These are phyloP conservation scores for Candida broadrunensis DNA, from an alignment of 805 yeast species.

Conservation along the genomic window DNA sequence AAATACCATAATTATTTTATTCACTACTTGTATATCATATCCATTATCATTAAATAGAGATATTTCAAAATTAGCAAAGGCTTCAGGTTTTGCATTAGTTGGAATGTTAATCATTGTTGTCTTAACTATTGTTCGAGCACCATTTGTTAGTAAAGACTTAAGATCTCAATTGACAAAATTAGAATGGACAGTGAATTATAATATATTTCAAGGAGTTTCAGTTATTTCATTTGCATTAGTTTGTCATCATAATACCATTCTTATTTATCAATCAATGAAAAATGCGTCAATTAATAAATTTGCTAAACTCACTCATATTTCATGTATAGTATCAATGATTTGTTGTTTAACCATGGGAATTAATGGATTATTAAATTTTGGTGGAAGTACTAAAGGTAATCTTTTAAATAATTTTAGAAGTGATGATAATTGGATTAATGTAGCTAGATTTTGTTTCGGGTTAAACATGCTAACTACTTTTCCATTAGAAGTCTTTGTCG, in stretches of 20 bases:
- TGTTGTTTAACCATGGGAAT: constrained; percentile 78
- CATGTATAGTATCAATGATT: constrained; percentile 76
- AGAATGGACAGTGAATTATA: constrained; percentile 54
- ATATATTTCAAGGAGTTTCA: constrained; percentile 85
- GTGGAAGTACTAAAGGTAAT: constrained; percentile 79
- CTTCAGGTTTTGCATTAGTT: constrained; percentile 79
- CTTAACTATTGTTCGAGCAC: constrained; percentile 74
- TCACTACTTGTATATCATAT: constrained; percentile 70
- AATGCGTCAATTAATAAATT: constrained; percentile 76
- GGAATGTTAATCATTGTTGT: constrained; percentile 80
- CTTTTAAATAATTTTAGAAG: constrained; percentile 82
- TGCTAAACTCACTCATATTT: constrained; percentile 74
- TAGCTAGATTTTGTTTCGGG: constrained; percentile 90
- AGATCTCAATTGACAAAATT: constrained; percentile 46
- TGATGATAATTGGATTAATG: constrained; percentile 69
- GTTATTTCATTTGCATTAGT: constrained; percentile 94
- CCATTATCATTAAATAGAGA: constrained; percentile 80
- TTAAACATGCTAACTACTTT: constrained; percentile 89
- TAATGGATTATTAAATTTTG: constrained; percentile 74
- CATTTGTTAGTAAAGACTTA: constrained; percentile 45
- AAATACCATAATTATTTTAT: constrained; percentile 65
- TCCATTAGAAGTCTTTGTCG: constrained; percentile 87
- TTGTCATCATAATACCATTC: constrained; percentile 91
- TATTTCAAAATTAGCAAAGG: constrained; percentile 81
- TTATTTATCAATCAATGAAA: constrained; percentile 80